Evolutionary conservation across 192 early-diverging fungal genomes (phyloP).

Genomic region (Diversispora eburnea): DNA sequence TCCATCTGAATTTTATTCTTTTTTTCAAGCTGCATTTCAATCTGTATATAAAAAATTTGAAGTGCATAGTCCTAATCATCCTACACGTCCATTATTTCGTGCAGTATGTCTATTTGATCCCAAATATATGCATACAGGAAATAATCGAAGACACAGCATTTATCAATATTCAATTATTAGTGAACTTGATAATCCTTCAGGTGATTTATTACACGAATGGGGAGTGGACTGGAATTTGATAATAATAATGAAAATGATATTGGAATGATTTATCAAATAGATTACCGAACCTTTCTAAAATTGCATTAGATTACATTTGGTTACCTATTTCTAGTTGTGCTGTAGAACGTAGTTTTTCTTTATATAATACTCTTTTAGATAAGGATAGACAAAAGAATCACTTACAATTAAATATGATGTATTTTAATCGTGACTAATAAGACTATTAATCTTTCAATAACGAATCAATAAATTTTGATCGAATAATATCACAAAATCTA

Average conservation of each 20-base stretch:
- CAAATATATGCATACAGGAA: slow-evolving; percentile 9
- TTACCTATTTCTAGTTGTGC: slow-evolving; percentile 8
- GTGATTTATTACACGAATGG: slow-evolving; percentile 1
- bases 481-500: too few species aligned
- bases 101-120: not conserved
- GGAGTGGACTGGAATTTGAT: not conserved
- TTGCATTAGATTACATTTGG: slow-evolving; percentile 11
- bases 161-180: slow-evolving; percentile 9
- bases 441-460: too few species aligned
- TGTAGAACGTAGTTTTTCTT: slow-evolving; percentile 8
- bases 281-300: slow-evolving; percentile 1
- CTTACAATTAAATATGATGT: too few species aligned
- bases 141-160: not conserved
- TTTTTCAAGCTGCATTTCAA: slow-evolving; percentile 9
- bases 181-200: slow-evolving; percentile 8
- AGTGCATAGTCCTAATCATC: slow-evolving; percentile 13
- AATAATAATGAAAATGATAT: not conserved
- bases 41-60: not conserved
- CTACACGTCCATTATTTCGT: not conserved
- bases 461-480: too few species aligned
- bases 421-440: too few species aligned
- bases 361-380: slow-evolving; percentile 19
- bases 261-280: not conserved
- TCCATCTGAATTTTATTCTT: slow-evolving; percentile 13
- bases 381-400: not conserved